Percentiles rank a stretch among this genome's conserved stretches.
Evolutionary conservation across 78 protist genomes (phyloP).

Genomic region (Speleostelium caveatum): DNA sequence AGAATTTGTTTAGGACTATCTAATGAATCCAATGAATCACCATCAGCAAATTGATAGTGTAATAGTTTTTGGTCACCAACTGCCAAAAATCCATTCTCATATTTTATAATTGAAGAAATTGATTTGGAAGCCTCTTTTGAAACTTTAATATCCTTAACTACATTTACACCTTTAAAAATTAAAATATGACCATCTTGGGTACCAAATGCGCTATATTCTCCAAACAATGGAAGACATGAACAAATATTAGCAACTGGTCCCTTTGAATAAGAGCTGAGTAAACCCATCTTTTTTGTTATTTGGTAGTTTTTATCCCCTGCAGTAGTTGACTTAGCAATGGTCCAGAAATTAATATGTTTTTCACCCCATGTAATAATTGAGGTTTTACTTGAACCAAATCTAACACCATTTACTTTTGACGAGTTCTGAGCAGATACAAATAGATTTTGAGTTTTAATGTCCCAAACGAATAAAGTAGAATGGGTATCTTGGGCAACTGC

Average conservation of each 20-base stretch:
- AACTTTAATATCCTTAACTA: neutral
- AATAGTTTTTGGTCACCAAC: neutral
- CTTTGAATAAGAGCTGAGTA: neutral
- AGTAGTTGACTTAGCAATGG: neutral
- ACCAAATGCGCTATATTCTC: neutral
- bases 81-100: neutral
- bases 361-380: neutral
- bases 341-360: neutral
- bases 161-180: neutral
- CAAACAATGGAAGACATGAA: neutral
- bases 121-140: neutral
- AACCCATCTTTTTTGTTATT: neutral
- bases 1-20: neutral
- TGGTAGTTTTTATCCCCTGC: neutral
- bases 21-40: neutral
- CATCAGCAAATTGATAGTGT: neutral
- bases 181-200: neutral
- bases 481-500: slow-evolving; percentile 70
- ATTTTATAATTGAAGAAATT: neutral
- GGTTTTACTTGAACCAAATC: neutral
- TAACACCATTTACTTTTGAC: neutral
- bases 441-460: slow-evolving; percentile 54
- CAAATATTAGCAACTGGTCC: neutral
- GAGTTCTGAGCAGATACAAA: neutral
- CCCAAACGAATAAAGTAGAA: slow-evolving; percentile 61